phyloP scores from a whole-genome alignment of 2,329 filamentous ascomycete species.

The Curvularia eragrostidis region DNA sequence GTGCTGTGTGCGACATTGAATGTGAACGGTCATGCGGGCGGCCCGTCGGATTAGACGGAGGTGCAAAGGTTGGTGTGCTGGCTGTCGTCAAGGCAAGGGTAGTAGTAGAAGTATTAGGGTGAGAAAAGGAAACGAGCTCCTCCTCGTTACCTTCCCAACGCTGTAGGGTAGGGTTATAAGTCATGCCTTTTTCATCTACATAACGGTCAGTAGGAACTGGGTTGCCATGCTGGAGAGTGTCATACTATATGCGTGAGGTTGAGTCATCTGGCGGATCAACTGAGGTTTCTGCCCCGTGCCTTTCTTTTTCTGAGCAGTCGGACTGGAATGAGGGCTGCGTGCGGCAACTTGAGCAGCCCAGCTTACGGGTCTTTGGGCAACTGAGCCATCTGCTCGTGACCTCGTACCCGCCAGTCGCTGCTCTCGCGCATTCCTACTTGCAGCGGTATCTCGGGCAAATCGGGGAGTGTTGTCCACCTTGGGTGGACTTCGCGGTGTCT shows the following conservation, averaged over 20 bases:
- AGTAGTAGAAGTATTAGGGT: slow-evolving; percentile 56
- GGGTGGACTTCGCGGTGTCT: slow-evolving; percentile 63
- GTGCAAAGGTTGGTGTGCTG: slow-evolving; percentile 51
- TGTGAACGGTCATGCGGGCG: slow-evolving; percentile 47
- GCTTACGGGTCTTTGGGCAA: slow-evolving; percentile 62
- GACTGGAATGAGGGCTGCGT: slow-evolving; percentile 59
- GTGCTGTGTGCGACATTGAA: slow-evolving; percentile 53
- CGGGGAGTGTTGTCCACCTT: slow-evolving; percentile 63
- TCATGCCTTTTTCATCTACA: slow-evolving; percentile 90
- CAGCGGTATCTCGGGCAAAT: slow-evolving; percentile 71
- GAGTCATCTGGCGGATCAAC: slow-evolving; percentile 83
- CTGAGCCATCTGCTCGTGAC: slow-evolving; percentile 56
- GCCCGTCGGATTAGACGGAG: slow-evolving; percentile 36
- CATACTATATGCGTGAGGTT: slow-evolving; percentile 82
- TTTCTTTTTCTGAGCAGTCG: slow-evolving; percentile 56
- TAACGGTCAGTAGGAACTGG: slow-evolving; percentile 21
- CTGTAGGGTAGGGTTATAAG: slow-evolving; percentile 85
- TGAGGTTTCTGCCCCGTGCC: slow-evolving; percentile 75
- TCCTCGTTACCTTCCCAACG: slow-evolving; percentile 98
- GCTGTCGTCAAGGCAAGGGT: slow-evolving; percentile 49
- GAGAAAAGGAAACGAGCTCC: slow-evolving; percentile 74
- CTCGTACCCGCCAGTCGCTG: slow-evolving; percentile 59
- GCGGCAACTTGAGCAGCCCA: slow-evolving; percentile 64
- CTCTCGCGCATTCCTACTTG: slow-evolving; percentile 69
- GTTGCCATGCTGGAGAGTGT: slow-evolving; percentile 24